Conservation (phyloP, 352 stramenopile genomes). For the Globisporangium rhizosaccharum region DNA sequence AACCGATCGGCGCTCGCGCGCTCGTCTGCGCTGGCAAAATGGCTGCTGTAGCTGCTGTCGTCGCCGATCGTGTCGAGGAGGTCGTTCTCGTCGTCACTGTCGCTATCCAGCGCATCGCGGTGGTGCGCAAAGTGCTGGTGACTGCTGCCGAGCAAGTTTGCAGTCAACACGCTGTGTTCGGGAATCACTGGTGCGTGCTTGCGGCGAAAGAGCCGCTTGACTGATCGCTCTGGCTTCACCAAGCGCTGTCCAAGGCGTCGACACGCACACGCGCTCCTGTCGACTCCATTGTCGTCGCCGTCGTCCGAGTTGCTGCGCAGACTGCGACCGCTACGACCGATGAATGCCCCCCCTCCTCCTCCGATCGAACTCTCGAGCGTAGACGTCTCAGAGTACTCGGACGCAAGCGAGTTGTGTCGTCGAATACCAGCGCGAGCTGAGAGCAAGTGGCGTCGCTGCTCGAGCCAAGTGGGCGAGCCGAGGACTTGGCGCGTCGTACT, state of each 20-base stretch:
- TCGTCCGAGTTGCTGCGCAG: not conserved
- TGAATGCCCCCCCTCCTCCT: no score
- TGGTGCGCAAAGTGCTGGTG: not conserved
- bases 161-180: conserved; percentile 9
- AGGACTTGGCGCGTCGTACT: no score
- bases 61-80: no score
- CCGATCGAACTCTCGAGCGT: not conserved
- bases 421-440: no score
- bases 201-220: conserved; percentile 5
- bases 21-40: no score
- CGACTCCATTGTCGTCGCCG: not conserved
- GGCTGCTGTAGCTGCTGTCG: no score
- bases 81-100: not conserved
- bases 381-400: not conserved
- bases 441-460: not conserved
- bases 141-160: not conserved
- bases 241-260: conserved; percentile 8
- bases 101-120: not conserved
- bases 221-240: not conserved
- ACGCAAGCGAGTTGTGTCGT: not conserved
- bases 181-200: conserved; percentile 3
- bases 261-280: conserved; percentile 4
- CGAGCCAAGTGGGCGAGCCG: no score
- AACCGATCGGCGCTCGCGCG: no score
- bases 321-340: no score